Evolutionary conservation across 495 filamentous ascomycete species (phyloP).

Genomic region (Cryomyces minteri): DNA sequence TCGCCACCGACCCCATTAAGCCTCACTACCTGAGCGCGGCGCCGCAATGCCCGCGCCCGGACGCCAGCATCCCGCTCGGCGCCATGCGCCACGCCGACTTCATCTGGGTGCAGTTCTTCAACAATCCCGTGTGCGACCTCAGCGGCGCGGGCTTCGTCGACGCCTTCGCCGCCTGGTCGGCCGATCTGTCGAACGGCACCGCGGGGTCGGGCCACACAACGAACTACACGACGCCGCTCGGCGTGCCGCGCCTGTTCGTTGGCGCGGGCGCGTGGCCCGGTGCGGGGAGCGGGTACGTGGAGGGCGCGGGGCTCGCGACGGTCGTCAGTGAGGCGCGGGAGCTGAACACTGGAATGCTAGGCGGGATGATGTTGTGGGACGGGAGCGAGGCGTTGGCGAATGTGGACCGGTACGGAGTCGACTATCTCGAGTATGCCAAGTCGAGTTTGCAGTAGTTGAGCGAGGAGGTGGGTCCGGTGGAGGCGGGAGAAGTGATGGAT

Average conservation of each 20-base stretch:
- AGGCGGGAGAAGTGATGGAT: too few relatives aligned
- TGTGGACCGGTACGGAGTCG: too few relatives aligned
- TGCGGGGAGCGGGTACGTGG: constrained; percentile 29
- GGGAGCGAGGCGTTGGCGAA: too few relatives aligned
- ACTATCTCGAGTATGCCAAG: too few relatives aligned
- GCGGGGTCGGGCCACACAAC: constrained; percentile 21
- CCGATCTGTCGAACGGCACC: constrained; percentile 26
- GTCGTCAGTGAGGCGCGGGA: constrained; percentile 16
- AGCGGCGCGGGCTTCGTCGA: constrained; percentile 3
- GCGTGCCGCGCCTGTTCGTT: constrained; percentile 28
- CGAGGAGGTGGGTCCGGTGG: too few relatives aligned
- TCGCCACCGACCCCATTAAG: constrained; percentile 5
- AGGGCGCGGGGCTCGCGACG: constrained; percentile 18
- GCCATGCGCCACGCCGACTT: constrained; percentile 40
- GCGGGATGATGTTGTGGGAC: too few relatives aligned
- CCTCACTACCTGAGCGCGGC: constrained; percentile 22
- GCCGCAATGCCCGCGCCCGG: constrained; percentile 21
- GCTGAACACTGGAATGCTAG: constrained; percentile 2
- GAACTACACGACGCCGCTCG: too few relatives aligned
- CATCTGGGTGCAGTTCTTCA: constrained; percentile 57
- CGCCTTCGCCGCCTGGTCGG: constrained; percentile 27
- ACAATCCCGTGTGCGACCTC: constrained; percentile 21
- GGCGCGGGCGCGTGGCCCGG: constrained; percentile 26
- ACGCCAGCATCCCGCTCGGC: constrained; percentile 29
- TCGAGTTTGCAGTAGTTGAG: too few relatives aligned